Evolutionary conservation across 2,329 filamentous ascomycete genomes (phyloP), one percentile per base, ranked within the genome.

Genomic region (Rhynchosporium graminicola): DNA sequence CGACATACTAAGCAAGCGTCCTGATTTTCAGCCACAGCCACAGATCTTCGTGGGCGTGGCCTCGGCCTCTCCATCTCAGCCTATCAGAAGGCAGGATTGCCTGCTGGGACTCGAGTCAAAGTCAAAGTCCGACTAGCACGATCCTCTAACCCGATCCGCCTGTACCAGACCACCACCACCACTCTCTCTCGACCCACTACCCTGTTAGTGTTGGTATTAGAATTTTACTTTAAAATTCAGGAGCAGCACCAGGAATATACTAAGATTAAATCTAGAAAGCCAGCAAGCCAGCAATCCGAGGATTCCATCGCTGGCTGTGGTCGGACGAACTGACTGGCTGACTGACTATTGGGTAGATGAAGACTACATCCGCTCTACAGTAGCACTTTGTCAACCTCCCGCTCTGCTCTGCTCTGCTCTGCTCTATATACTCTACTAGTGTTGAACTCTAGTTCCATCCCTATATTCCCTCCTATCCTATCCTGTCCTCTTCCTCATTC

Each of bases 21-120:
- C 5, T 46, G 31, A 33, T 47, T 33, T 6, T 40, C 51, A 20
- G 36, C 51, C 9, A 38, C 50, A 52, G 50, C 52, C 54, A 57
- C 54, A 57, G 29, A 46, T 57, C 54, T 36, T 31, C 54, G 20
- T 31, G 13, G 33, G 29, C 9, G 9, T 42, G 10, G 3, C 29
- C n/a, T 43, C 36, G 33, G 33, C 36, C 20, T 45, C 42, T 12
- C 31, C 29, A 38, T 4, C 54, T 46, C 54, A 40, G 43, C 54
- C 54, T 46, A 57, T 40, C 54, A 57, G 20, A 38, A 28, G 28
- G 4, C 10, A 13, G 28, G 8, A 15, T 57, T 8, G 10, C 51
- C 45, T 8, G 10, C 51, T 40, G 15, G 33, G 20, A 54, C 36
- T 54, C 51, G 51, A 54, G 40, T 45, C 54, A 42, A 46, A 56